A percentile compares a stretch with the other conserved stretches of the same genome.
These are phyloP conservation scores for Solanum lycopersicoides DNA, from an alignment of 257 asterid genomes.

Conservation along the genomic window DNA sequence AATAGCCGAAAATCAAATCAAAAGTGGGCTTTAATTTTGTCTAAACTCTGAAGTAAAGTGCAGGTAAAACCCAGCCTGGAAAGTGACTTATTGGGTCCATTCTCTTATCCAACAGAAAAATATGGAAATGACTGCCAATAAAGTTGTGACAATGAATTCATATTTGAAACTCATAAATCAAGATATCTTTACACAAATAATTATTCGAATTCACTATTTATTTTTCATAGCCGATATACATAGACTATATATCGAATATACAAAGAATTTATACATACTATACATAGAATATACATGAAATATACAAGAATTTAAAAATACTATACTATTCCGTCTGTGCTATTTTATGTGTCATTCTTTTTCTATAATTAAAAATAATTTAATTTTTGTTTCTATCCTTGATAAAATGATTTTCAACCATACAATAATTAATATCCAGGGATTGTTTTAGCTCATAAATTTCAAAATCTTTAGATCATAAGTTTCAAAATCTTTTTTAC, in stretches of 20 bases:
- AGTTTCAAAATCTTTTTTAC: no score
- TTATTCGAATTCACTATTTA: not conserved
- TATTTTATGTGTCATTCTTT: not conserved
- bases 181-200: not conserved
- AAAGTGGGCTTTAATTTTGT: not conserved
- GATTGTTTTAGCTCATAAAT: not conserved
- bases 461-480: no score
- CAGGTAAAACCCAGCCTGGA: conserved; percentile 6
- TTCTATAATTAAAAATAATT: no score
- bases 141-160: not conserved
- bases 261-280: no score
- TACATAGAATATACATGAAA: no score
- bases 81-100: conserved; percentile 20
- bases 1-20: not conserved
- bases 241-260: no score
- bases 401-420: not conserved
- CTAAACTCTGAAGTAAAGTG: not conserved
- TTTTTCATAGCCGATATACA: not conserved
- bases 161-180: not conserved
- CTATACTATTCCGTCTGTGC: not conserved
- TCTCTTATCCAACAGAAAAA: not conserved
- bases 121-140: not conserved
- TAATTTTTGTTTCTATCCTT: not conserved
- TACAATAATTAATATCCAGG: not conserved
- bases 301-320: not conserved